Evolutionary conservation across 1,284 basidiomycete genomes (phyloP), one percentile per base, ranked within the genome.

Genomic region (Rhizoctonia solani): DNA sequence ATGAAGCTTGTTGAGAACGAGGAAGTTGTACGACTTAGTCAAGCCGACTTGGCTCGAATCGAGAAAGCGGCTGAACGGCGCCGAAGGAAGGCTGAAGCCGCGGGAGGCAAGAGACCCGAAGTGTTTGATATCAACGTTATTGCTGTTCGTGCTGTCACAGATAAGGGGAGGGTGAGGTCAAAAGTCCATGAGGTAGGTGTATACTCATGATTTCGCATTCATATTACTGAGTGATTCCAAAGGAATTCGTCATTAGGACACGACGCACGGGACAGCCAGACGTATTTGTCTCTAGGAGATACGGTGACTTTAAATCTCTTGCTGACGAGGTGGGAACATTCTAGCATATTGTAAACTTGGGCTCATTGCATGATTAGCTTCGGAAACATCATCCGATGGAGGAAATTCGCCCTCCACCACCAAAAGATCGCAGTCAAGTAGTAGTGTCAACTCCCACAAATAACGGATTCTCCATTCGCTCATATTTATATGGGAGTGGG

Each of bases 171-270:
- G 37, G 84, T 98, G 69, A 82, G 95, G 68, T 93, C 86, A 74
- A 85, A 88, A 72, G 84, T 82, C 19, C 95, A 97, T 76, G 94
- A 97, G 78, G 92, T 92, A 74, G 70, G 77, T 74, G 1, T 50
- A 42, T 25, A 42, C 42, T 16, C 39, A 37, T 50, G 52, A 79
- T 73, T 30, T 25, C 3, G 37, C 25, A 37, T 23, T n/a, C 23
- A 41, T 9, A 13, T 30, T 6, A n/a, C 67, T 53, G 27, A 56
- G 30, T 25, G 11, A 46, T 23, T 41, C 9, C 49, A 16, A 73
- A 95, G 90, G 96, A 98, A 81, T 99, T 99, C 76, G 87, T 99
- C 73, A 88, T 99, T 39, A 86, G 93, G 30, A 99, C 96, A 0
- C 84, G 88, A 13, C 82, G 93, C 34, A 83, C 86, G 2, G 83